phyloP scores from a whole-genome alignment of 2,329 filamentous ascomycete species.

The Alternaria ethzedia region DNA sequence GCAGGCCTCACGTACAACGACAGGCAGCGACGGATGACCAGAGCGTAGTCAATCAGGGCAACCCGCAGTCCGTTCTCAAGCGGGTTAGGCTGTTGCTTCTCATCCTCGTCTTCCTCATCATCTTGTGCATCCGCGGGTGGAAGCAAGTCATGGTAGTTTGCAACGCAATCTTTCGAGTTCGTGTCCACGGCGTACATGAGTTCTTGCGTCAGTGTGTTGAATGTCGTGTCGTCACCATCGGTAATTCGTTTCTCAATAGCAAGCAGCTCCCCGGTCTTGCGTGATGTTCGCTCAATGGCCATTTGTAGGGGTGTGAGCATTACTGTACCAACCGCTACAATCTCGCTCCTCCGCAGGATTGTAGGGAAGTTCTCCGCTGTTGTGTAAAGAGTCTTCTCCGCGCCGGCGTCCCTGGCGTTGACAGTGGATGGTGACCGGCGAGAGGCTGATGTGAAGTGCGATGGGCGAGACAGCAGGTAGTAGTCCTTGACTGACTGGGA shows the following conservation, averaged over 20 bases:
- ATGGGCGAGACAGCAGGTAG: constrained; percentile 77
- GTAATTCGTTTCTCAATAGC: constrained; percentile 75
- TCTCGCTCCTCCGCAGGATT: constrained; percentile 85
- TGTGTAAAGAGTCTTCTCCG: constrained; percentile 84
- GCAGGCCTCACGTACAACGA: constrained; percentile 69
- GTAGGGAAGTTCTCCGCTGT: constrained; percentile 90
- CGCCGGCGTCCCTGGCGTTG: constrained; percentile 71
- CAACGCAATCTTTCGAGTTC: constrained; percentile 76
- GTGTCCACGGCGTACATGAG: constrained; percentile 79
- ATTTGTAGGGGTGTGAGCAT: constrained; percentile 78
- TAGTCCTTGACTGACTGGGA: constrained; percentile 86
- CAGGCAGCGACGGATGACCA: constrained; percentile 84
- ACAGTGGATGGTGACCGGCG: constrained; percentile 72
- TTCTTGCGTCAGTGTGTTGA: constrained; percentile 74
- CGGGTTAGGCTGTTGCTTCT: constrained; percentile 55
- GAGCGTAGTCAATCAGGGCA: constrained; percentile 85
- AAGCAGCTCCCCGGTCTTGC: constrained; percentile 87
- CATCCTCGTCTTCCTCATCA: constrained; percentile 50
- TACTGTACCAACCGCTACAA: constrained; percentile 71
- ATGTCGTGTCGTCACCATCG: constrained; percentile 74
- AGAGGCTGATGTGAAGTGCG: constrained; percentile 77
- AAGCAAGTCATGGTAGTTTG: constrained; percentile 77
- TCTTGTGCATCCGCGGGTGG: constrained; percentile 54
- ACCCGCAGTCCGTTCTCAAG: constrained; percentile 83
- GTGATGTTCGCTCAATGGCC: constrained; percentile 86